Percentiles rank a stretch among this genome's conserved stretches.
phyloP scores from a whole-genome alignment of 768 basidiomycete species.

The Leccinum olivaceopallidum region DNA sequence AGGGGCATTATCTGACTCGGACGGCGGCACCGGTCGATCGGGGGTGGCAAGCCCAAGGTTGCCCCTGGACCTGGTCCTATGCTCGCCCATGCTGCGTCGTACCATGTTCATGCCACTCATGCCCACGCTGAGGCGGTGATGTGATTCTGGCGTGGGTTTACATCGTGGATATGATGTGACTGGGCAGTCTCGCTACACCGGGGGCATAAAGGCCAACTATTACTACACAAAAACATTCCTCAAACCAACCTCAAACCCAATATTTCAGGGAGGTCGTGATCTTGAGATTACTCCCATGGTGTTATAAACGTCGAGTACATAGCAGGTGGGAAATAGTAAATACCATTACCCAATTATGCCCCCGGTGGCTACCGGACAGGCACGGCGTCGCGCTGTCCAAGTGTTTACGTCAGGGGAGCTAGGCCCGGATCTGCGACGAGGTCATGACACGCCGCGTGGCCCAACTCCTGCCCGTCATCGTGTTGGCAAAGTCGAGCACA shows the following conservation, averaged over 20 bases:
- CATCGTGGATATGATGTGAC: neutral
- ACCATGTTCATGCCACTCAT: neutral
- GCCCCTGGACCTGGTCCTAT: neutral
- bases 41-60: slow-evolving; percentile 17
- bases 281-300: too few relatives aligned
- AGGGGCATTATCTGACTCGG: slow-evolving; percentile 20
- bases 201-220: too few relatives aligned
- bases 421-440: too few relatives aligned
- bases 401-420: neutral
- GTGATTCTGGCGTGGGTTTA: slow-evolving; percentile 1
- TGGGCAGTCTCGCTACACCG: too few relatives aligned
- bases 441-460: too few relatives aligned
- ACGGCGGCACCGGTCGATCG: slow-evolving; percentile 19
- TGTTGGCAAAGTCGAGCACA: neutral
- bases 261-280: too few relatives aligned
- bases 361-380: too few relatives aligned
- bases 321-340: too few relatives aligned
- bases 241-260: too few relatives aligned
- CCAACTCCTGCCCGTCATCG: neutral
- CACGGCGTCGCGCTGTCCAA: neutral
- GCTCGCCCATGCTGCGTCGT: neutral
- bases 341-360: too few relatives aligned
- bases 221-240: too few relatives aligned
- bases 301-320: too few relatives aligned
- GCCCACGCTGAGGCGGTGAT: slow-evolving; percentile 15